These are phyloP conservation scores for Spatholobus suberectus DNA, from an alignment of 306 rosid genomes.

Conservation along the genomic window DNA sequence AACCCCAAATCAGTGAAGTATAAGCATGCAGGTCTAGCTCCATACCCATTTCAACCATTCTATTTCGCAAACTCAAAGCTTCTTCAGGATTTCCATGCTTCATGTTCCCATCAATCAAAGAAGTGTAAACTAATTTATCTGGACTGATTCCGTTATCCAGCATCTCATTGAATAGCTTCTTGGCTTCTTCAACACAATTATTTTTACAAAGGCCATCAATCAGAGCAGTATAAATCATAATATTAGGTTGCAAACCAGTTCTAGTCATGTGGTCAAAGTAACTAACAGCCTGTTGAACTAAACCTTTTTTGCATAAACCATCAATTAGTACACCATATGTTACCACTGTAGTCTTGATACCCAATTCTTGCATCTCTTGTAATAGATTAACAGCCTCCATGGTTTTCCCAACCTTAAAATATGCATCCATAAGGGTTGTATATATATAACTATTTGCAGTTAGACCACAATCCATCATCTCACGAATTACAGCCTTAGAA, in stretches of 20 bases:
- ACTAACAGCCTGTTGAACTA: conserved; percentile 67
- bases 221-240: conserved; percentile 78
- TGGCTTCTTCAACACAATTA: conserved; percentile 66
- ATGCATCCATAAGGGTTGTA: conserved; percentile 83
- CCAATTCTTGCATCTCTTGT: conserved; percentile 72
- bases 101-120: conserved; percentile 87
- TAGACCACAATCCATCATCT: conserved; percentile 69
- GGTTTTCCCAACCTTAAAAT: conserved; percentile 77
- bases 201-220: conserved; percentile 87
- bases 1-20: conserved; percentile 87
- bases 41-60: conserved; percentile 78
- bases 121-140: conserved; percentile 77
- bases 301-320: conserved; percentile 88
- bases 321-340: conserved; percentile 84
- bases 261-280: conserved; percentile 66
- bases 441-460: conserved; percentile 69
- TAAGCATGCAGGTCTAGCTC: conserved; percentile 80
- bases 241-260: conserved; percentile 77
- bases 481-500: conserved; percentile 57
- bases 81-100: conserved; percentile 81
- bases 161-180: conserved; percentile 82
- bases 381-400: conserved; percentile 65
- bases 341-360: conserved; percentile 68
- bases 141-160: conserved; percentile 75
- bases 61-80: conserved; percentile 65